Conservation (phyloP, 225 moss, liverwort and hornwort species). For the Pseudisothecium myosuroides region DNA sequence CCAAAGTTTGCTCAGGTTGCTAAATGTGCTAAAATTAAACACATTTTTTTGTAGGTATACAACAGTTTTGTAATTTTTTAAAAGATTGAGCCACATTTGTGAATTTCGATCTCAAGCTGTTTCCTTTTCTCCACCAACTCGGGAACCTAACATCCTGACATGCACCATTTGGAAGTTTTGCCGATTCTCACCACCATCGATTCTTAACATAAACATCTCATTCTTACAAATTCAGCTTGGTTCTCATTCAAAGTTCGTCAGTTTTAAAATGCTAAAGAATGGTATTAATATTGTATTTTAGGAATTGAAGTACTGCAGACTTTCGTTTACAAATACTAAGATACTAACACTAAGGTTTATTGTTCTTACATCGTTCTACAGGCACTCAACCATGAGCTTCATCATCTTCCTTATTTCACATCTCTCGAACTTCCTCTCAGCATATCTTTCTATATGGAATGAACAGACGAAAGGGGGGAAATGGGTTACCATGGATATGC, state of each 20-base stretch:
- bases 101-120: neutral
- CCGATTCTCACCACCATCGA: neutral
- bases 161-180: neutral
- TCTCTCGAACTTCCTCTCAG: neutral
- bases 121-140: neutral
- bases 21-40: too few relatives aligned
- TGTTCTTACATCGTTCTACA: neutral
- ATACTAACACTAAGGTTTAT: neutral
- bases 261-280: neutral
- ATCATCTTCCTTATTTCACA: neutral
- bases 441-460: neutral
- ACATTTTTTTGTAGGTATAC: too few relatives aligned
- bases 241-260: neutral
- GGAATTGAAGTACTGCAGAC: neutral
- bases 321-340: neutral
- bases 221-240: neutral
- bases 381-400: neutral
- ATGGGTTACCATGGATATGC: neutral
- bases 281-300: fast-evolving
- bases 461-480: neutral
- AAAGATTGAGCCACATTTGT: neutral
- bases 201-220: neutral
- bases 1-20: neutral
- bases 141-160: neutral
- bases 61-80: neutral